A percentile compares a stretch with the other conserved stretches of the same genome.
Evolutionary conservation across 78 protist species (phyloP).

Genomic region (Pigoraptor vietnamica): DNA sequence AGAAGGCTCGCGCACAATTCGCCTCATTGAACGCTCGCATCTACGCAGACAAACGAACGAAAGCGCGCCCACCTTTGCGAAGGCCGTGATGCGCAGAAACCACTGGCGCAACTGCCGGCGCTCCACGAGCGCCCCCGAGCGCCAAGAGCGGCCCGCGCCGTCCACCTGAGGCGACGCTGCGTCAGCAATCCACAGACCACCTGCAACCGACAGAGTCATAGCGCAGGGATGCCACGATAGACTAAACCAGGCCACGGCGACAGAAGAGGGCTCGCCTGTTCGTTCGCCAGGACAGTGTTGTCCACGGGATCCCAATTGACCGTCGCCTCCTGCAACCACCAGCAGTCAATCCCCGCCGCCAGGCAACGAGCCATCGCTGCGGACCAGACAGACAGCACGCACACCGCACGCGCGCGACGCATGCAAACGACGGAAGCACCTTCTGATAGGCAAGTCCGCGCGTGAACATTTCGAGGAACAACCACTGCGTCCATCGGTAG

Average conservation of each 20-base stretch:
- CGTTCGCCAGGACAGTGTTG: slow-evolving; percentile 89
- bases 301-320: slow-evolving; percentile 90
- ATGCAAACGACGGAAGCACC: too few relatives aligned
- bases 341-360: too few relatives aligned
- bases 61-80: slow-evolving; percentile 41
- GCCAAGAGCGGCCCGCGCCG: slow-evolving; percentile 78
- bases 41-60: too few relatives aligned
- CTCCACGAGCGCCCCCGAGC: slow-evolving; percentile 83
- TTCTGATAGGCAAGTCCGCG: slow-evolving; percentile 70
- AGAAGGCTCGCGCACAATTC: too few relatives aligned
- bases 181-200: slow-evolving; percentile 36
- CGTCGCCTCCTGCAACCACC: slow-evolving; percentile 37
- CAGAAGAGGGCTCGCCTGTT: too few relatives aligned
- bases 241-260: too few relatives aligned
- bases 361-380: too few relatives aligned
- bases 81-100: slow-evolving; percentile 66
- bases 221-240: too few relatives aligned
- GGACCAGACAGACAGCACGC: too few relatives aligned
- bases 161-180: slow-evolving; percentile 43
- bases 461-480: slow-evolving; percentile 67
- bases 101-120: slow-evolving; percentile 61
- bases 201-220: too few relatives aligned
- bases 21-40: neutral
- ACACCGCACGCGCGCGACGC: too few relatives aligned
- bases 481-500: slow-evolving; percentile 89